A percentile compares a stretch with the other conserved stretches of the same genome.
phyloP scores from a whole-genome alignment of 768 basidiomycete species.

The Mycena leptocephala region DNA sequence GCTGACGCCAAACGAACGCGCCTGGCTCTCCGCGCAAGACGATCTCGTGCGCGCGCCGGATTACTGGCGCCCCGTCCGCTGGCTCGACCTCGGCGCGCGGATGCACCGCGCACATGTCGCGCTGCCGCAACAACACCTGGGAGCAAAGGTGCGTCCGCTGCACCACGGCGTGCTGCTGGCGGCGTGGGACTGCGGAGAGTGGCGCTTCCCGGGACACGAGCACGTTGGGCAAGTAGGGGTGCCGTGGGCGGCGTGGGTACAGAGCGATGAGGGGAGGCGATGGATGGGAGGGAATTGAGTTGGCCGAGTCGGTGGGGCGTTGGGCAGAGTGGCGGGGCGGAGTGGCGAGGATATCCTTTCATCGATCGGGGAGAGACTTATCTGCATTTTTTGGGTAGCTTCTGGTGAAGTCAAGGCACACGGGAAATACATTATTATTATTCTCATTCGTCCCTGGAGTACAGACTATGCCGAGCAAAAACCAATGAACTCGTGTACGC shows the following conservation, averaged over 20 bases:
- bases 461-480: no score
- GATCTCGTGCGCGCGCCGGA: conserved; percentile 20
- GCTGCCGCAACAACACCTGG: no score
- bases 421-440: no score
- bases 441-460: no score
- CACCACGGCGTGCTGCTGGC: conserved; percentile 15
- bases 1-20: conserved; percentile 9
- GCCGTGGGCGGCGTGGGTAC: conserved; percentile 19
- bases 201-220: conserved; percentile 25
- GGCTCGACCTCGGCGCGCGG: conserved; percentile 12
- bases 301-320: no score
- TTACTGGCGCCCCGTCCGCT: conserved; percentile 14
- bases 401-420: no score
- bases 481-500: no score
- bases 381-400: no score
- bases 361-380: no score
- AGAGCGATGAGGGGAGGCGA: conserved; percentile 9
- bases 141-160: conserved; percentile 3
- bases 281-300: not conserved
- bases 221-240: not conserved
- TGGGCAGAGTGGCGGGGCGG: no score
- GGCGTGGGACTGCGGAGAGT: conserved; percentile 28
- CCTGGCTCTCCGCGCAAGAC: conserved; percentile 17
- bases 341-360: no score
- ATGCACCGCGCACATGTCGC: not conserved